Conservation (phyloP, 1,139 yeast genomes). For the Candida mesenterica region DNA sequence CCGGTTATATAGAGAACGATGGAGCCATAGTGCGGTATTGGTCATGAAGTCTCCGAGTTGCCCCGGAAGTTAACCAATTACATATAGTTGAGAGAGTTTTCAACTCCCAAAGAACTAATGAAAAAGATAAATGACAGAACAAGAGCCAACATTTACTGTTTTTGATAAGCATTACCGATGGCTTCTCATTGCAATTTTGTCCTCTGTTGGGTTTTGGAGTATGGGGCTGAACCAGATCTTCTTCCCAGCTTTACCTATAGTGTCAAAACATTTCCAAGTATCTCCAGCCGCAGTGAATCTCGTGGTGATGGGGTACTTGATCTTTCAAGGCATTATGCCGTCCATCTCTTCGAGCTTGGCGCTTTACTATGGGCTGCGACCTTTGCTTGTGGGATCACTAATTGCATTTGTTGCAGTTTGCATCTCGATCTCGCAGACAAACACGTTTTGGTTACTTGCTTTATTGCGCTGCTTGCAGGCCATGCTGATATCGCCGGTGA, state of each 20-base stretch:
- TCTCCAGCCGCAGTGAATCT: conserved; percentile 27
- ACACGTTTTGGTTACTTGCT: conserved; percentile 37
- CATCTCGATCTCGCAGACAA: conserved; percentile 58
- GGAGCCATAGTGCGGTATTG: too few relatives aligned
- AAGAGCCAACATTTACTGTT: conserved; percentile 19
- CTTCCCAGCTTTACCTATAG: conserved; percentile 41
- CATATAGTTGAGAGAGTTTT: too few relatives aligned
- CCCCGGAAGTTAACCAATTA: too few relatives aligned
- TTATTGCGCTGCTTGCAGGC: conserved; percentile 41
- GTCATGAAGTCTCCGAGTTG: too few relatives aligned
- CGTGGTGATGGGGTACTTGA: conserved; percentile 37
- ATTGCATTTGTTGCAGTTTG: conserved; percentile 54
- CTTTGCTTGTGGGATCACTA: conserved; percentile 55
- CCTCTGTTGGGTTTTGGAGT: conserved; percentile 40
- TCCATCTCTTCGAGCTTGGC: conserved; percentile 63
- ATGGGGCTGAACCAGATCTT: conserved; percentile 40
- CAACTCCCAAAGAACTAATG: too few relatives aligned
- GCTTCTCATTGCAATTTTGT: conserved; percentile 24
- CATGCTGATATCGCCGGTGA: conserved; percentile 40
- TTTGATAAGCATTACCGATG: conserved; percentile 13
- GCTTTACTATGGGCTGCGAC: conserved; percentile 68
- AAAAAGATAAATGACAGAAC: too few relatives aligned
- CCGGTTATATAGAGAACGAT: too few relatives aligned
- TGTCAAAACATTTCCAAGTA: conserved; percentile 26
- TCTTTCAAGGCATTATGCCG: conserved; percentile 49